Base-by-base conservation (phyloP, 441 rosid species). In the Erodium moschatum region DNA sequence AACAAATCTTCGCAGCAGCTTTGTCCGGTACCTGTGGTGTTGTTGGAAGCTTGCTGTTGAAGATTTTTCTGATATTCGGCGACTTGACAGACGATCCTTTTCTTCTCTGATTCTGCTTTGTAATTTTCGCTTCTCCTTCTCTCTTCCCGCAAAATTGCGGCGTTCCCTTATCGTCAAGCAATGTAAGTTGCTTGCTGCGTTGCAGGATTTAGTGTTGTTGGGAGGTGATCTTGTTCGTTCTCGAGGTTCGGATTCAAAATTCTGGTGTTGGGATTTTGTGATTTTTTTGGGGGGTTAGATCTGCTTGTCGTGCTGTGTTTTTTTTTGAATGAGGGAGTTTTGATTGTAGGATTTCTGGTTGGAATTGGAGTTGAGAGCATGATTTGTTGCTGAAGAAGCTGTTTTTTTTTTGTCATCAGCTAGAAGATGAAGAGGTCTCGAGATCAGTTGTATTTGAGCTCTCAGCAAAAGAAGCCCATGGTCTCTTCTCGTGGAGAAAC, bases 361-460 rank as follows among this genome's bases (percentile, higher is more conserved):
- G 56, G 67, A 77, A 69, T 76, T 75, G 76, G 62, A 78, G 77
- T 77, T 67, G 13, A 68, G 58, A 77, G 79, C 74, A 81, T 82
- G 85, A 77, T 76, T 82, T 76, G 69, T 69, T 69, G 79, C 60
- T 81, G 78, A 79, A 67, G 78, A 69, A 18, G 68, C 42, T 74
- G 54, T 1, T 46, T 3, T 48, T 11, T 64, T 67, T 50, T 64
- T n/a, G n/a, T 42, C 72, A 62, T 40, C 77, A 16, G 69, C 54
- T 2, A 68, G 64, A 61, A 71, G 78, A 89, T 89, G 97, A 91
- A 89, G 86, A 84, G 95, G 81, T 84, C 90, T 13, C 85, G 95
- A 78, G 96, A 90, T 68, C 87, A 85, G 70, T 80, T 79, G 71
- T 83, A 69, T 73, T 75, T 80, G 74, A 77, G 69, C 72, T 76